Conservation (phyloP, 139 green algal genomes). For the Closterium sp. region DNA sequence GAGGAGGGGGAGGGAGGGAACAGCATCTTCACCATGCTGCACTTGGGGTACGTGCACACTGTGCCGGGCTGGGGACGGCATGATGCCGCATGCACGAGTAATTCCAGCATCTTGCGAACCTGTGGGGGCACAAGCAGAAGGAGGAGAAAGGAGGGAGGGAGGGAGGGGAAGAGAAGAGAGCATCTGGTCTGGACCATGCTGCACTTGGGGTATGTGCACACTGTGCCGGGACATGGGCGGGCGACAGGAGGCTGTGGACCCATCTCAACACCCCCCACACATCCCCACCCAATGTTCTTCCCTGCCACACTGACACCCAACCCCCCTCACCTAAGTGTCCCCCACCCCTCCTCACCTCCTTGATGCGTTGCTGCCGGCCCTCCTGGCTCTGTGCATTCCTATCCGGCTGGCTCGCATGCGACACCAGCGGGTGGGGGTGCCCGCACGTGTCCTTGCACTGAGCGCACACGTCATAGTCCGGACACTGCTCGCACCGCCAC, state of each 20-base stretch:
- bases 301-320: no score
- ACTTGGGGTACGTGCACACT: slow-evolving; percentile 76
- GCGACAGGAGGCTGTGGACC: no score
- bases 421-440: slow-evolving; percentile 74
- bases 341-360: slow-evolving; percentile 33
- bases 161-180: slow-evolving; percentile 83
- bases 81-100: no score
- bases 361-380: slow-evolving; percentile 40
- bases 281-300: no score
- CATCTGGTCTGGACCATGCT: slow-evolving; percentile 69
- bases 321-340: no score
- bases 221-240: no score
- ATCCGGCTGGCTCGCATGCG: slow-evolving; percentile 12
- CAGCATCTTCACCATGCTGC: slow-evolving; percentile 84
- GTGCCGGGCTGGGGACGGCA: slow-evolving; percentile 24
- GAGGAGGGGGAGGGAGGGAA: slow-evolving; percentile 64
- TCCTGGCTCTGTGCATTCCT: slow-evolving; percentile 70
- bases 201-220: slow-evolving; percentile 63
- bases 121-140: no score
- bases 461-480: slow-evolving; percentile 93
- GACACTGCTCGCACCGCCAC: slow-evolving; percentile 85
- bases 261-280: no score
- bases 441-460: slow-evolving; percentile 63
- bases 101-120: no score
- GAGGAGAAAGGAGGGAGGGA: no score